These are phyloP conservation scores for Leishmania arabica DNA, from an alignment of 208 protist species.

Conservation along the genomic window DNA sequence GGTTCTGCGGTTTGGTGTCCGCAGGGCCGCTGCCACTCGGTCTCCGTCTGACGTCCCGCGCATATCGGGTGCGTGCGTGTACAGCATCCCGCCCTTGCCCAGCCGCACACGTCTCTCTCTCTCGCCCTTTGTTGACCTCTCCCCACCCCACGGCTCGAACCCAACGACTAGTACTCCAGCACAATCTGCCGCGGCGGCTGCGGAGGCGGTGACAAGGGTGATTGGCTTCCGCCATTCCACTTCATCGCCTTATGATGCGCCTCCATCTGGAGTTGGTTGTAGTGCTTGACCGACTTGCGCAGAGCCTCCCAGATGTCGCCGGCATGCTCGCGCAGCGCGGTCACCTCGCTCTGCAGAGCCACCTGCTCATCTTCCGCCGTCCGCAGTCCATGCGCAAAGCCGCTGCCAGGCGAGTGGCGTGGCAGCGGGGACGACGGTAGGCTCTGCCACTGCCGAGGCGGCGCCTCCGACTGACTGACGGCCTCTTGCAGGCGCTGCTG, in stretches of 20 bases:
- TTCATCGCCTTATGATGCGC: conserved; percentile 23
- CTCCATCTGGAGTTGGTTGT: conserved; percentile 36
- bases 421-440: conserved; percentile 4
- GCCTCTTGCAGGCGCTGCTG: conserved; percentile 15
- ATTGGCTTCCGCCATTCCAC: neutral
- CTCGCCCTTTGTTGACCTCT: neutral
- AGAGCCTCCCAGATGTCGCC: conserved; percentile 52
- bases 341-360: conserved; percentile 35
- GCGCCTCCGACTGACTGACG: neutral
- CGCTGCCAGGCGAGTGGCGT: conserved; percentile 7
- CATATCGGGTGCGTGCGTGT: neutral
- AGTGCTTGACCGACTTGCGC: conserved; percentile 41
- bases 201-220: neutral
- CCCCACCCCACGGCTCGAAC: neutral
- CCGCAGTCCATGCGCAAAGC: conserved; percentile 40
- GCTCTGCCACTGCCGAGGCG: conserved; percentile 7
- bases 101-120: neutral
- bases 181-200: conserved; percentile 17
- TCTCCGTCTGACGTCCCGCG: neutral
- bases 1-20: neutral
- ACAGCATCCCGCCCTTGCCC: neutral
- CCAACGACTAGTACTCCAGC: conserved; percentile 10
- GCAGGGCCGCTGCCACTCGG: neutral
- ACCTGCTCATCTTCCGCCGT: conserved; percentile 38
- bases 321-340: conserved; percentile 33